Conservation (phyloP, 371 early-diverging fungal genomes). For the Thermomucor indicae-seudaticae region DNA sequence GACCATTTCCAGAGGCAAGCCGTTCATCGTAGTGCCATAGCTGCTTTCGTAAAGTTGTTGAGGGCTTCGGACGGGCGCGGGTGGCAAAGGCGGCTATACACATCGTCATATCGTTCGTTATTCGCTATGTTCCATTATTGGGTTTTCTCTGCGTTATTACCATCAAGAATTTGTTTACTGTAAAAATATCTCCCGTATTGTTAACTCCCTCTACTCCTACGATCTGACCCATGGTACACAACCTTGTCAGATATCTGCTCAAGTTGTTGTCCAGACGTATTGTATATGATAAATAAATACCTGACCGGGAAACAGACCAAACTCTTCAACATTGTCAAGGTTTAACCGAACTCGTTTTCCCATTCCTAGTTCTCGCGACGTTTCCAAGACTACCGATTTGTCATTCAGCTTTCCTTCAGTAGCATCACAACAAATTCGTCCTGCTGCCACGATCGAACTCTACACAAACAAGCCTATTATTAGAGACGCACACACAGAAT, state of each 20-base stretch:
- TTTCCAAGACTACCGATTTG: constrained; percentile 71
- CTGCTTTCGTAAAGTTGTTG: neutral
- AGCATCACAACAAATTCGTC: constrained; percentile 73
- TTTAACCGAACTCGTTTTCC: constrained; percentile 68
- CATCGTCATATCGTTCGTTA: too few relatives aligned
- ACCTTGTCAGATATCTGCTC: neutral
- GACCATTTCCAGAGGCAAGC: constrained; percentile 59
- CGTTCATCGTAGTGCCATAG: constrained; percentile 2
- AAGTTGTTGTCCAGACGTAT: neutral
- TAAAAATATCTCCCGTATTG: constrained; percentile 16
- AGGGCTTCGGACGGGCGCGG: constrained; percentile 1
- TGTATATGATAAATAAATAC: constrained; percentile 20
- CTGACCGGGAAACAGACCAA: constrained; percentile 74
- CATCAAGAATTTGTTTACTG: constrained; percentile 13
- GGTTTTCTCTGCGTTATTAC: too few relatives aligned
- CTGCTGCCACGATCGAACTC: constrained; percentile 44
- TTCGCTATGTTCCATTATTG: neutral
- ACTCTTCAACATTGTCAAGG: constrained; percentile 47
- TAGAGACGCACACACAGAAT: neutral
- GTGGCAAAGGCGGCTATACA: constrained; percentile 34
- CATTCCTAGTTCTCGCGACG: constrained; percentile 67
- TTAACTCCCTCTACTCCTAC: constrained; percentile 44
- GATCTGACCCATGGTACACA: constrained; percentile 12
- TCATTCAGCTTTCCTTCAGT: constrained; percentile 62
- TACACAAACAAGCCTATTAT: constrained; percentile 5